Base-by-base conservation (phyloP, 345 rosid species). In the Linum tenue region DNA sequence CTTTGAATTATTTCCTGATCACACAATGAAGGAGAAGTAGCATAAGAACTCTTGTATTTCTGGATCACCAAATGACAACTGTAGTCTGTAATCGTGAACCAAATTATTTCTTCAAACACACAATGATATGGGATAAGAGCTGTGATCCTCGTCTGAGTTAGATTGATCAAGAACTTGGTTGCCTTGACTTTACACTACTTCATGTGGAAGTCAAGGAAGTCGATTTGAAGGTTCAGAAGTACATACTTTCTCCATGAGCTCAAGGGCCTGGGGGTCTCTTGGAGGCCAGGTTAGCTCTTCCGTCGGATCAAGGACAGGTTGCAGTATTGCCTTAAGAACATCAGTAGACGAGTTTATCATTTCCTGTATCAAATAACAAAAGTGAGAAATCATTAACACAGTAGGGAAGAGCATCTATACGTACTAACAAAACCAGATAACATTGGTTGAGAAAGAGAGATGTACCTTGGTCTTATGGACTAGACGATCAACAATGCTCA, bases 271-370 rank as follows among this genome's bases (percentile, higher is more conserved):
- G 0, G 85, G 91, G 74, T 83, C 85, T 74, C 72, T 81, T 9
- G 97, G 97, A 75, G 97, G 96, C 98, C 97, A 90, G 39, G 76
- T 7, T 57, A 83, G 81, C 78, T 87, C 98, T 73, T 82, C 86
- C 64, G 71, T 84, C 67, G 74, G 91, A 70, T 79, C 77, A 56
- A 86, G 78, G 48, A 83, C 88, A 58, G 95, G 97, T 73, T 80
- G 78, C 65, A 87, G 68, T 71, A 92, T 81, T 60, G 62, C 83
- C 79, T 86, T 85, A 58, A 92, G 94, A 78, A 92, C 77, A 80
- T 86, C 97, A 50, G 97, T 92, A 39, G 98, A 73, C 55, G 90
- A 77, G 59, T 89, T 92, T 56, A 92, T 92, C 79, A 75, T 87
- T 78, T 92, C 97, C 96, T 92, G 77, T 37, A 74, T n/a, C 43